Evolutionary conservation across 257 asterid species (phyloP), one percentile per base, ranked within the genome.

Genomic region (Solanum clarkiae): DNA sequence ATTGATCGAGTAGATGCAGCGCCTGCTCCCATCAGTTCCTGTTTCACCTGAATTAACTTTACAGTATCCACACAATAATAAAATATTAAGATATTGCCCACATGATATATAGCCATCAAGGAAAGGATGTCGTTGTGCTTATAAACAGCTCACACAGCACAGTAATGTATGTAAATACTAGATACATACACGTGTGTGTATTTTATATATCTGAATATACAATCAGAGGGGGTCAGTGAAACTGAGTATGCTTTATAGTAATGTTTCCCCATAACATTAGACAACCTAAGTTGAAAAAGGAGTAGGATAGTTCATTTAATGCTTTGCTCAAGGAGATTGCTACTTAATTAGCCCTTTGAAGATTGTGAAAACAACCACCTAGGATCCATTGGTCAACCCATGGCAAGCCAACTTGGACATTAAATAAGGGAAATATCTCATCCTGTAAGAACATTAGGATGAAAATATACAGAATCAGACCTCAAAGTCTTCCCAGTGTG

Each of bases 1-100:
- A 86, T 88, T 87, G 85, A 88, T 85, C 51, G 97, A 90, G 91
- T 88, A 92, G 24, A 89, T 85, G 87, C 92, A 88, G 80, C 65
- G 83, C 87, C 82, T 84, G 80, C 87, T 86, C 88, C 82, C 89
- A 47, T 87, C 88, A 68, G 77, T 74, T 56, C 83, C 85, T 49
- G 18, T 74, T 82, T 86, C 86, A 29, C 92, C 97, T 88, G 88
- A 65, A 66, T 71, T 17, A 9, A 63, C 26, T 72, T 80, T 18
- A 26, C 53, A 32, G 54, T 69, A 74, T 20, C 42, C 70, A 29
- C 22, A 8, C 20, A 29, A 18, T 29, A 69, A 72, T 53, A 84
- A 65, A 29, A 71, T 14, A 20, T 42, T 54, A 9, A 84, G 57
- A 44, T 60, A 44, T n/a, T 32, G 47, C 71, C 56, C 45, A 22